A percentile compares a stretch with the other conserved stretches of the same genome.
Evolutionary conservation across 306 rosid species (phyloP).

Genomic region (Vicia faba): DNA sequence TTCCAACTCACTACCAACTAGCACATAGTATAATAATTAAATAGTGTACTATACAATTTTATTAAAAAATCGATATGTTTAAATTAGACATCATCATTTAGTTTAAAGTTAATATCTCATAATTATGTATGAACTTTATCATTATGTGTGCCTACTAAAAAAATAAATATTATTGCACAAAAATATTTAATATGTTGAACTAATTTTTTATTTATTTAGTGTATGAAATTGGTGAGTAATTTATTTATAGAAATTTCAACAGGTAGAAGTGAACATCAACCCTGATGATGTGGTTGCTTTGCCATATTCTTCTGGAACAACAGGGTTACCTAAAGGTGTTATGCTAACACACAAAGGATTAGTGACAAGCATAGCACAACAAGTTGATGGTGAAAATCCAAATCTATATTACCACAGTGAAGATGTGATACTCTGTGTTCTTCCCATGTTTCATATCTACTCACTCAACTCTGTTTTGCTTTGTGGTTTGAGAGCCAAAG

Average conservation of each 20-base stretch:
- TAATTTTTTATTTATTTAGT: too few relatives aligned
- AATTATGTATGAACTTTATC: too few relatives aligned
- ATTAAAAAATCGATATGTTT: too few relatives aligned
- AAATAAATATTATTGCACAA: too few relatives aligned
- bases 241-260: not conserved
- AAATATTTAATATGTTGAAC: too few relatives aligned
- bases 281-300: slow-evolving; percentile 75
- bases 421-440: slow-evolving; percentile 68
- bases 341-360: slow-evolving; percentile 64
- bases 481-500: slow-evolving; percentile 68
- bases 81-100: too few relatives aligned
- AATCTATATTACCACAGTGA: slow-evolving; percentile 45
- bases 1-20: not conserved
- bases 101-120: too few relatives aligned
- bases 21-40: not conserved
- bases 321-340: slow-evolving; percentile 76
- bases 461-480: slow-evolving; percentile 60
- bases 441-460: slow-evolving; percentile 73
- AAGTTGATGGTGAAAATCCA: slow-evolving; percentile 75
- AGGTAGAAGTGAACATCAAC: slow-evolving; percentile 23
- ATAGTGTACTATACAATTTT: not conserved
- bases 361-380: slow-evolving; percentile 76
- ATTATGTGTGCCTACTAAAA: too few relatives aligned
- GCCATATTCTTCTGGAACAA: slow-evolving; percentile 78
- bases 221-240: too few relatives aligned